Base-by-base conservation (phyloP, 352 stramenopile species). In the Phytophthora multivora region DNA sequence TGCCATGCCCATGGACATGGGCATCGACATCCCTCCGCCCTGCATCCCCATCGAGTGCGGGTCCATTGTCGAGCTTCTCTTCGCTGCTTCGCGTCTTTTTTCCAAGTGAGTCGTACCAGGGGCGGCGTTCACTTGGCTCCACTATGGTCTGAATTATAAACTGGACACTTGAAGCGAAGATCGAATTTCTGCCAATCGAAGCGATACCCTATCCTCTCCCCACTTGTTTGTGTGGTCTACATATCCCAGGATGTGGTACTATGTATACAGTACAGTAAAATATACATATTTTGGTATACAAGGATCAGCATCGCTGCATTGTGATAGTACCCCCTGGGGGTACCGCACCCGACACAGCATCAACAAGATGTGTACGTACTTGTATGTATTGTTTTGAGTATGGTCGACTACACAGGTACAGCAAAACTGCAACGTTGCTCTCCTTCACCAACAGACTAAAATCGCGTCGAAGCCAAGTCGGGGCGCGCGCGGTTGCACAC, bases 401-500 rank as follows among this genome's bases (percentile, higher is more conserved):
- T 33, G 28, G 8, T 33, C 28, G 9, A 33, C 28, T 33, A 33
- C 28, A 48, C 41, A 48, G 12, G 8, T 33, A 33, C 35, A 46
- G 21, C 40, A 66, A 55, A 67, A 56, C 18, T 49, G 36, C 59
- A 53, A 62, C 19, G 51, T 55, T 23, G 21, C 8, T 25, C 13
- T 23, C 4, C 23, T 15, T 16, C 12, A 9, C 13, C 23, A 33
- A 18, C 33, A 12, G 8, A 15, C 75, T 72, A 95, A 49, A 96
- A 96, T 36, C 81, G 80, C 47, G 71, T 89, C 8, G 81, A 85
- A 9, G 76, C 71, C 23, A 96, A 63, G 28, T 95, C 86, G 0
- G 88, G 84, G 0, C 88, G 86, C 4, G 88, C 86, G 31, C 86
- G 86, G 63, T 95, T 92, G 76, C 88, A 96, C 35, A 96, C 86